Conservation (phyloP, 2,329 filamentous ascomycete species). For the Epichloe sibirici region DNA sequence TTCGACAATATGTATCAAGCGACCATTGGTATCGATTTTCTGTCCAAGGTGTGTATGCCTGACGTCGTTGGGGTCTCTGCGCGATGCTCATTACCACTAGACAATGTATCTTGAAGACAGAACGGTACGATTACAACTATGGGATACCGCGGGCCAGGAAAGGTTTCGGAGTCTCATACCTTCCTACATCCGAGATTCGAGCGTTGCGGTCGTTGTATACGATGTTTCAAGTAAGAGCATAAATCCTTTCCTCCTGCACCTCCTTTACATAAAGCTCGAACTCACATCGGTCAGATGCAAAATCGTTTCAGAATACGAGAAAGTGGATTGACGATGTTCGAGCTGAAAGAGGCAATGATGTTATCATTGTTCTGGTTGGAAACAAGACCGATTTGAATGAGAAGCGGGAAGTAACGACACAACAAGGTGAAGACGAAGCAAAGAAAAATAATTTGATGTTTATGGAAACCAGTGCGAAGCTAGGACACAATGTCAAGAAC, state of each 20-base stretch:
- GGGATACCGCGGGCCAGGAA: conserved; percentile 97
- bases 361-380: conserved; percentile 95
- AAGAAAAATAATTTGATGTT: conserved; percentile 99
- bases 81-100: conserved; percentile 20
- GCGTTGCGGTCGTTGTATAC: conserved; percentile 96
- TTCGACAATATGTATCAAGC: conserved; percentile 99
- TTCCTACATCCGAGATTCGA: conserved; percentile 96
- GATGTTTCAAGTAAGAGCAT: conserved; percentile 69
- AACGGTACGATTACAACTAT: conserved; percentile 91
- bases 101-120: conserved; percentile 99
- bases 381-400: conserved; percentile 99
- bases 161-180: conserved; percentile 94
- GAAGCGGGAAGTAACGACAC: conserved; percentile 92
- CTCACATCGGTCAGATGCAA: conserved; percentile 47
- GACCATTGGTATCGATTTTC: conserved; percentile 97
- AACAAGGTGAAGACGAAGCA: conserved; percentile 93
- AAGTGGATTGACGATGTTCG: conserved; percentile 99
- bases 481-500: conserved; percentile 95
- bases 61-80: background rate
- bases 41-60: conserved; percentile 67
- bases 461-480: conserved; percentile 95
- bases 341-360: conserved; percentile 92
- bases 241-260: conserved; percentile 4
- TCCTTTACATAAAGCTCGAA: background rate
- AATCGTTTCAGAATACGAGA: conserved; percentile 95